Base-by-base conservation (phyloP, 345 rosid genomes). In the Anastatica hierochuntica region DNA sequence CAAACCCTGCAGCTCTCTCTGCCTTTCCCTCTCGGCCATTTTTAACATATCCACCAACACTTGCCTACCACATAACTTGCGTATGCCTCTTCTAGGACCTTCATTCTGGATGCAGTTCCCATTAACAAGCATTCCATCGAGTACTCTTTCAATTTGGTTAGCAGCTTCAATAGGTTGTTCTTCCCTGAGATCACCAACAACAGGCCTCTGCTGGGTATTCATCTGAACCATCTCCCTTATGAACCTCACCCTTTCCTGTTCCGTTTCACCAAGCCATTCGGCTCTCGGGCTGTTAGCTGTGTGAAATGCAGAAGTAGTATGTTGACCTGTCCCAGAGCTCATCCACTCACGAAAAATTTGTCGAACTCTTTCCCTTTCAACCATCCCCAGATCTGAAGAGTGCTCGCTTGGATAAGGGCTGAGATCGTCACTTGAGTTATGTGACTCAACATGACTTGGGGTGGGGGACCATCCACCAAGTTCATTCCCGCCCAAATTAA, bases 231-330 rank as follows among this genome's bases (percentile, higher is more conserved):
- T 76, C 74, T 84, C 92, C 74, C 98, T 82, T 70, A 82, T 77
- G 39, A 75, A 63, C 71, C 98, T 80, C 49, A 87, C 96, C 60
- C 98, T 84, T 76, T 77, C 95, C 74, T 87, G 98, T 64, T 90
- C 98, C 13, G 74, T 80, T 73, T 90, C 95, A 29, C 92, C 96
- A 38, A 87, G 85, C 89, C 90, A 80, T 40, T 80, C 89, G 7
- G 74, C 76, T 57, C 83, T 77, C 33, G 92, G 44, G 58, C 69
- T 55, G 56, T 73, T 74, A 36, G 52, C 74, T 63, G 72, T 43
- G 26, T 29, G 69, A 13, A 83, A 75, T 56, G 69, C 68, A 60
- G 65, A 63, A 14, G 95, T 58, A 20, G 69, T 21, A 7, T 66
- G 56, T 33, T 82, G 95, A 60, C 79, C 78, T 7, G 61, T 66